A percentile compares a stretch with the other conserved stretches of the same genome.
Conservation (phyloP, 805 yeast species). For the Nakazawaea sp. region DNA sequence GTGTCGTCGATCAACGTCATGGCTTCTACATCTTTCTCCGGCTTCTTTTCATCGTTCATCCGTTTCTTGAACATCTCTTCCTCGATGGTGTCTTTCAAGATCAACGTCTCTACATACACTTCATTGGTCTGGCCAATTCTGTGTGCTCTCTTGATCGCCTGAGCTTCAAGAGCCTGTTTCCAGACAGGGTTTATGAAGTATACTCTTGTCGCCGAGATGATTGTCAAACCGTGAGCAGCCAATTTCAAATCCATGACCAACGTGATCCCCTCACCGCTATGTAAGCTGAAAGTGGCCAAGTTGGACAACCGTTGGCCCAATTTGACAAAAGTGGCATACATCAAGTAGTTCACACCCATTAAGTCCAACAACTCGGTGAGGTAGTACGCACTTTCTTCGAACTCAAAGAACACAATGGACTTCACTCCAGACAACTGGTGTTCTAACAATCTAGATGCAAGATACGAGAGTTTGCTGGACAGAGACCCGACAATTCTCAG, state of each 20-base stretch:
- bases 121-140: constrained; percentile 64
- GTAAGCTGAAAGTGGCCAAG: constrained; percentile 40
- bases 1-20: constrained; percentile 48
- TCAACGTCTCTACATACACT: constrained; percentile 63
- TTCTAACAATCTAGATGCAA: constrained; percentile 46
- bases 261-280: constrained; percentile 40
- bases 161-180: constrained; percentile 65
- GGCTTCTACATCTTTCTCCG: constrained; percentile 9
- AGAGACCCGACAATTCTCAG: constrained; percentile 52
- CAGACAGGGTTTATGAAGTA: constrained; percentile 70
- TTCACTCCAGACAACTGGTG: constrained; percentile 41
- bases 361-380: constrained; percentile 58
- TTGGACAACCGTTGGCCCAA: constrained; percentile 44
- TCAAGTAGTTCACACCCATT: constrained; percentile 50
- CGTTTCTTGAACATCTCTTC: constrained; percentile 53
- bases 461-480: constrained; percentile 57
- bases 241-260: constrained; percentile 61
- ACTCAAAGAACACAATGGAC: constrained; percentile 61
- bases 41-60: constrained; percentile 14
- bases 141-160: constrained; percentile 72
- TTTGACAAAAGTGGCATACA: constrained; percentile 57
- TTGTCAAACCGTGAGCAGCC: constrained; percentile 66
- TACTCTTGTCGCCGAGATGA: constrained; percentile 60
- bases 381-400: constrained; percentile 66
- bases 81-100: constrained; percentile 56